These are phyloP conservation scores for Emmonsia crescens DNA, from an alignment of 2,329 filamentous ascomycete genomes.

Conservation along the genomic window DNA sequence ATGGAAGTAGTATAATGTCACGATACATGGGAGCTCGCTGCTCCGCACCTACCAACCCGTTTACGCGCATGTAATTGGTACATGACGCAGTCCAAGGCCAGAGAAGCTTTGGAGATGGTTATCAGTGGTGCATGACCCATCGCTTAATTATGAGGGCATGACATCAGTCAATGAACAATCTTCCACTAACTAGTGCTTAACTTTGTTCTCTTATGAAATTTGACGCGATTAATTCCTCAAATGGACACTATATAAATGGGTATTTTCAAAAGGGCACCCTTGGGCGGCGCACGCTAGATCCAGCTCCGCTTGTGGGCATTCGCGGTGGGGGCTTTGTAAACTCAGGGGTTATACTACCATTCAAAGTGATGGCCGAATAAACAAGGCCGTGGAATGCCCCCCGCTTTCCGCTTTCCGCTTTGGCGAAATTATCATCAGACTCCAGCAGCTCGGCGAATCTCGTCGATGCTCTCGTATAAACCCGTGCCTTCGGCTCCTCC, in stretches of 20 bases:
- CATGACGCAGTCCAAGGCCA: background rate
- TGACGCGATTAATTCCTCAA: too few relatives aligned
- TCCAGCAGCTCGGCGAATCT: background rate
- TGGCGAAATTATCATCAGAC: background rate
- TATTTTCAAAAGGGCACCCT: too few relatives aligned
- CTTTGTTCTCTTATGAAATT: too few relatives aligned
- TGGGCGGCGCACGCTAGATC: too few relatives aligned
- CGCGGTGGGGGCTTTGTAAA: too few relatives aligned
- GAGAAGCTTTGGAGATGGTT: background rate
- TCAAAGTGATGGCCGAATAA: too few relatives aligned
- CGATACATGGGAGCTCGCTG: background rate
- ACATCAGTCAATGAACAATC: background rate
- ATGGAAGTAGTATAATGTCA: too few relatives aligned
- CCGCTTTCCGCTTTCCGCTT: background rate
- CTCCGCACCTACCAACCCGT: background rate
- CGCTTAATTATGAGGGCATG: background rate
- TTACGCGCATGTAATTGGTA: background rate
- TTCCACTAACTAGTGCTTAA: too few relatives aligned
- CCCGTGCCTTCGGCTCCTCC: background rate
- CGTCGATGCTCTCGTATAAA: background rate
- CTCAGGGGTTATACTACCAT: background rate
- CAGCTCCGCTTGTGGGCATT: too few relatives aligned
- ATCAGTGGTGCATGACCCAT: background rate
- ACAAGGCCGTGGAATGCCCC: too few relatives aligned
- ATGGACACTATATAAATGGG: too few relatives aligned